Conservation (phyloP, 768 basidiomycete species). For the Leccinum obscurum region DNA sequence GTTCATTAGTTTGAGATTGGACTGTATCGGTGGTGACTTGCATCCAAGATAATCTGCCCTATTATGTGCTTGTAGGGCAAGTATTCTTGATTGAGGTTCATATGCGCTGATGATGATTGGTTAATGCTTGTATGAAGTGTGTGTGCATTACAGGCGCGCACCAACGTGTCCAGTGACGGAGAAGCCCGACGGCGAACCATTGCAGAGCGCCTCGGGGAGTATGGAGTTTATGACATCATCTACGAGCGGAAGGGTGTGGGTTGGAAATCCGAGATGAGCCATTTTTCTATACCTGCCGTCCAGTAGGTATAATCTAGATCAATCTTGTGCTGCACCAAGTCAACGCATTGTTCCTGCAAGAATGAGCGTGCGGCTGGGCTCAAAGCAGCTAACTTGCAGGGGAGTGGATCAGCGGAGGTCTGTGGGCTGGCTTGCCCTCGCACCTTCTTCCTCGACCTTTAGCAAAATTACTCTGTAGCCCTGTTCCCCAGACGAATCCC, state of each 20-base stretch:
- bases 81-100: slow-evolving; percentile 90
- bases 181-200: slow-evolving; percentile 84
- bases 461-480: slow-evolving; percentile 66
- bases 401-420: slow-evolving; percentile 7
- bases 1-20: slow-evolving; percentile 10
- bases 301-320: slow-evolving; percentile 84
- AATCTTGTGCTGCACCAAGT: slow-evolving; percentile 58
- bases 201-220: slow-evolving; percentile 74
- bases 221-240: slow-evolving; percentile 84
- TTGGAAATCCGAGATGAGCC: background rate
- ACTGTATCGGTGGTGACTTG: slow-evolving; percentile 37
- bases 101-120: slow-evolving; percentile 59
- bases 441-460: slow-evolving; percentile 60
- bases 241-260: slow-evolving; percentile 30
- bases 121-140: slow-evolving; percentile 1
- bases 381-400: slow-evolving; percentile 66
- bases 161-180: slow-evolving; percentile 91
- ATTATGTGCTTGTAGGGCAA: slow-evolving; percentile 89
- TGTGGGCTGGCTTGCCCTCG: slow-evolving; percentile 17
- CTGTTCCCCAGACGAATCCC: slow-evolving; percentile 48
- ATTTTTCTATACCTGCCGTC: slow-evolving; percentile 64
- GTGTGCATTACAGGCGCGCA: slow-evolving; percentile 34
- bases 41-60: slow-evolving; percentile 90
- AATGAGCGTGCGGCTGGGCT: slow-evolving; percentile 53
- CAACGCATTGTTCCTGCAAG: slow-evolving; percentile 54